Base-by-base conservation (phyloP, 2,329 filamentous ascomycete genomes). In the Ophiocordyceps sinensis region DNA sequence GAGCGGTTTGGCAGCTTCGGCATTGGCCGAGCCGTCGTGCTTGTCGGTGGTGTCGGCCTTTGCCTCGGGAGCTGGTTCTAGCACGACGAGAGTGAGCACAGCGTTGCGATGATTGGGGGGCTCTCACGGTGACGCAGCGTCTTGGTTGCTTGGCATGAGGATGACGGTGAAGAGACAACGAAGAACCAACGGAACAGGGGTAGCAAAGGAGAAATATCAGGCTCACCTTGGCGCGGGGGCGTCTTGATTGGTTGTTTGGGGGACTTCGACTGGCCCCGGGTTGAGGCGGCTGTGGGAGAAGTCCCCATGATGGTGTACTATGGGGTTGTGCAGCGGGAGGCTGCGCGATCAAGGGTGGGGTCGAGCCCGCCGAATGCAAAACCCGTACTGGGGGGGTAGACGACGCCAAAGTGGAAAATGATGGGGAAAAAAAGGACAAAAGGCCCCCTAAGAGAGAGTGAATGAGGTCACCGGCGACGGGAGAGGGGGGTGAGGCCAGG, bases 1-100 rank as follows among this genome's bases (percentile, higher is more conserved):
- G 54, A 85, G 71, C 42, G 79, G 76, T 63, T 76, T 77, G 53
- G 76, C 66, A 41, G 64, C 59, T 56, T 81, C 77, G 59, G 67
- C 67, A 67, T 74, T 73, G 52, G 68, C 59, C 49, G 63, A 52
- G 44, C 55, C 53, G 53, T 79, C 73, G 47, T 62, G 48, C 57
- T 75, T 75, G 49, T 62, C 53, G 44, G 58, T 48, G 34, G 55
- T 54, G 51, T 70, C 69, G 55, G 55, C 48, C 54, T 73, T 75
- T 51, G 63, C 57, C 53, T 68, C 66, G 49, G 64, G 51, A 49
- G 60, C 57, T 45, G 60, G 53, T 48, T 65, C 67, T 71, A 50
- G 42, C 45, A 30, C 40, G 44, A 41, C 39, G 44, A 41, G 43
- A 36, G 32, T 41, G 29, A 43, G 49, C 45, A 39, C 23, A 5